Conservation (phyloP, 768 basidiomycete species). For the Asterophora parasitica region DNA sequence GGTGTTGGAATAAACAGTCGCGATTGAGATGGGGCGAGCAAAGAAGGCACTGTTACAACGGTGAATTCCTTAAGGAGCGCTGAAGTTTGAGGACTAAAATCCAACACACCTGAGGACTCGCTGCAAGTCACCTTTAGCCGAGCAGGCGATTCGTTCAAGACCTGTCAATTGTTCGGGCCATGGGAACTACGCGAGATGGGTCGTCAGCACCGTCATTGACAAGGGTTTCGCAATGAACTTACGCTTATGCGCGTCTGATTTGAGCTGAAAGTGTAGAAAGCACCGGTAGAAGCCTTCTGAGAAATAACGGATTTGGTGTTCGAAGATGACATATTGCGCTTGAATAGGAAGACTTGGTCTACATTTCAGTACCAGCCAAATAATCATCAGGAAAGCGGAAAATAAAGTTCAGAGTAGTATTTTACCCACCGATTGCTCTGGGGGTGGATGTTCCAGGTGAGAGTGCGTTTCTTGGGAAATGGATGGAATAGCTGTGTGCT, state of each 20-base stretch:
- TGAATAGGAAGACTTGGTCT: neutral
- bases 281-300: conserved; percentile 19
- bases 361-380: conserved; percentile 1
- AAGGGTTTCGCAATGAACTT: conserved; percentile 11
- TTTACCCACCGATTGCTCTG: conserved; percentile 4
- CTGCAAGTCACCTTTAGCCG: conserved; percentile 68
- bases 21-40: conserved; percentile 53
- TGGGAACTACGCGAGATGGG: conserved; percentile 33
- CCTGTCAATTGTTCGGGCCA: conserved; percentile 53
- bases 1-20: conserved; percentile 51
- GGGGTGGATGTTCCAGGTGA: neutral
- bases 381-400: neutral
- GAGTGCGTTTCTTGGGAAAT: neutral
- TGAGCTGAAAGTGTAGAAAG: conserved; percentile 39
- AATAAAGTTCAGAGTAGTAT: neutral
- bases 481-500: neutral
- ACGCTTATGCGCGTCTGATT: conserved; percentile 43
- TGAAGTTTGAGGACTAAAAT: neutral
- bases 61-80: neutral
- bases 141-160: conserved; percentile 62
- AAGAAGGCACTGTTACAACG: conserved; percentile 52
- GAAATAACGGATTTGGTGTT: neutral
- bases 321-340: neutral
- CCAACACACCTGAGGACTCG: conserved; percentile 53
- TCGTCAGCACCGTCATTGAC: neutral